Conservation (phyloP, 305 asterid species). For the Lippia alba region DNA sequence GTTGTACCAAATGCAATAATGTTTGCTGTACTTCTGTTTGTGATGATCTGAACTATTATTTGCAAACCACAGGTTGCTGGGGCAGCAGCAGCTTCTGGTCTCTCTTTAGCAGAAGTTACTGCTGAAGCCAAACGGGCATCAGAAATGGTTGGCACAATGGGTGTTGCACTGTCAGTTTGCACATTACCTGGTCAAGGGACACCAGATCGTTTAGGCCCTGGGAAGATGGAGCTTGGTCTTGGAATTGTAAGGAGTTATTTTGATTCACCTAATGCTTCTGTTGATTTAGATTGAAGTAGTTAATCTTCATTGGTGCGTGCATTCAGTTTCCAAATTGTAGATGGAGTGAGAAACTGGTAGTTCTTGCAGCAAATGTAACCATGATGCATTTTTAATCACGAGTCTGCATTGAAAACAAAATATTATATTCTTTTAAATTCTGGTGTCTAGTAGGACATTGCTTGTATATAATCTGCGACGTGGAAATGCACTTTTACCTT, state of each 20-base stretch:
- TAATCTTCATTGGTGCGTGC: conserved; percentile 4
- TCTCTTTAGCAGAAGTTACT: conserved; percentile 77
- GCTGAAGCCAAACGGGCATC: conserved; percentile 94
- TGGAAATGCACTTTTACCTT: neutral
- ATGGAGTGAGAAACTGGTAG: conserved; percentile 14
- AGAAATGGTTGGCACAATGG: conserved; percentile 97
- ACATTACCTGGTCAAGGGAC: conserved; percentile 92
- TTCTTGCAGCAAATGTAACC: conserved; percentile 25
- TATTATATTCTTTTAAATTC: neutral
- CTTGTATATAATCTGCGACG: conserved; percentile 14
- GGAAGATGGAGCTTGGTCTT: conserved; percentile 99
- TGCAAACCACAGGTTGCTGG: conserved; percentile 79
- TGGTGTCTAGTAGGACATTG: conserved; percentile 14
- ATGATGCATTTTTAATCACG: conserved; percentile 7
- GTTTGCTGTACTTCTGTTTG: conserved; percentile 2
- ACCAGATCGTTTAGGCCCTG: conserved; percentile 94
- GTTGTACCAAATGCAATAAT: conserved; percentile 23
- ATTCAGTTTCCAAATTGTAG: conserved; percentile 21
- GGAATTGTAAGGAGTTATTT: conserved; percentile 79
- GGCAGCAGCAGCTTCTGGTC: conserved; percentile 95
- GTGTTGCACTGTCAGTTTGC: conserved; percentile 95
- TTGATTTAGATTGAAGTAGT: conserved; percentile 23
- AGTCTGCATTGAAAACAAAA: conserved; percentile 17
- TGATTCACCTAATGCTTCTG: conserved; percentile 21
- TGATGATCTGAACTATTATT: conserved; percentile 32